Conservation (phyloP, 176 grass and related monocot species). For the Neostapfia colusana region DNA sequence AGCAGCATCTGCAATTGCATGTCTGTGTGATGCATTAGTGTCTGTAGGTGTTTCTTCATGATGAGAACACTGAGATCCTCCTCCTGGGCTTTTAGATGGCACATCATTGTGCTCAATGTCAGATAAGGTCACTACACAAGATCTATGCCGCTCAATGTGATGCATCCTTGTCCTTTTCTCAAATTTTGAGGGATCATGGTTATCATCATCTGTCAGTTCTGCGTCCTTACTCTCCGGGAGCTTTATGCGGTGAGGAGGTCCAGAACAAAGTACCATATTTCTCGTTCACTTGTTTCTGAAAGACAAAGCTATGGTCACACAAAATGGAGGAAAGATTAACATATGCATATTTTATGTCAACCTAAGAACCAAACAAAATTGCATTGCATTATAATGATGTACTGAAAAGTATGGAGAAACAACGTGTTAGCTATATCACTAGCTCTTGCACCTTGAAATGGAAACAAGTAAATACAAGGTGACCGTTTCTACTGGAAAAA, state of each 20-base stretch:
- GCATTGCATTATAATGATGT: conserved; percentile 5
- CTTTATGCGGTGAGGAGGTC: neutral
- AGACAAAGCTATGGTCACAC: conserved; percentile 3
- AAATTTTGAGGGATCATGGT: conserved; percentile 47
- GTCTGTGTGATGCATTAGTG: conserved; percentile 36
- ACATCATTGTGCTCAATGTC: conserved; percentile 32
- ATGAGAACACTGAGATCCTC: conserved; percentile 19
- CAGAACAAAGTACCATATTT: conserved; percentile 37
- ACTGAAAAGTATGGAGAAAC: neutral
- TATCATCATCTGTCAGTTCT: conserved; percentile 26
- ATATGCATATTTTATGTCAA: conserved; percentile 1
- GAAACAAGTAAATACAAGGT: neutral
- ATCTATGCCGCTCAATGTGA: conserved; percentile 56
- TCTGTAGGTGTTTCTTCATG: conserved; percentile 34
- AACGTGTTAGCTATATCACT: neutral
- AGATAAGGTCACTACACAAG: conserved; percentile 50
- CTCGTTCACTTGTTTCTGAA: conserved; percentile 11
- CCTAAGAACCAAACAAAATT: neutral
- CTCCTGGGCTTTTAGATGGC: conserved; percentile 35
- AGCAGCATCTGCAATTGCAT: conserved; percentile 58
- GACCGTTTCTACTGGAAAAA: conserved; percentile 4
- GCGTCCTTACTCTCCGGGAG: conserved; percentile 16
- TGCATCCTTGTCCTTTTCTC: conserved; percentile 48
- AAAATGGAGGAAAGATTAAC: conserved; percentile 26
- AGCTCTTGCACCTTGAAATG: conserved; percentile 9